Conservation (phyloP, 2,329 filamentous ascomycete genomes). For the Neoscytalidium dimidiatum region DNA sequence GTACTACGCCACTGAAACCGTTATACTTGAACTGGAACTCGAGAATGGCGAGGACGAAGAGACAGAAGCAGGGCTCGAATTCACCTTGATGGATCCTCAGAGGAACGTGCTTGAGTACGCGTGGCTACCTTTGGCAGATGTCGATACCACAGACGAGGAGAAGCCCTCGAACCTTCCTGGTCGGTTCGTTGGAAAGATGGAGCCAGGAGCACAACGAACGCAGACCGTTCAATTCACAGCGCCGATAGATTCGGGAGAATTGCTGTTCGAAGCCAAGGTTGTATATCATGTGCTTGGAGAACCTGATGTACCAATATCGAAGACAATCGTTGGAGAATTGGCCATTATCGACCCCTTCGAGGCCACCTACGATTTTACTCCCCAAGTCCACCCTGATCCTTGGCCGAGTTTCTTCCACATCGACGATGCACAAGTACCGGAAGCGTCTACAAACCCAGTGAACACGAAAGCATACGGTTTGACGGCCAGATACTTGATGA, state of each 20-base stretch:
- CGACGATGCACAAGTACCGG: constrained; percentile 44
- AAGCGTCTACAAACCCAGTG: constrained; percentile 32
- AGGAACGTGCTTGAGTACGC: constrained; percentile 47
- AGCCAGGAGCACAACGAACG: constrained; percentile 32
- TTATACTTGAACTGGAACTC: constrained; percentile 69
- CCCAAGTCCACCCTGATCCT: constrained; percentile 71
- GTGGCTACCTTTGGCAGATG: constrained; percentile 46
- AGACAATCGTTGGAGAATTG: constrained; percentile 68
- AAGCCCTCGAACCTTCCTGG: constrained; percentile 37
- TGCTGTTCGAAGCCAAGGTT: constrained; percentile 71
- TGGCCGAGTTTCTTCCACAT: constrained; percentile 88
- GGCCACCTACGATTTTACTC: constrained; percentile 84
- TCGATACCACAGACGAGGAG: constrained; percentile 20
- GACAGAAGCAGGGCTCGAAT: constrained; percentile 70
- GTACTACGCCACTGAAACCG: constrained; percentile 82
- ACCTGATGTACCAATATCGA: constrained; percentile 76
- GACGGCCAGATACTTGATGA: constrained; percentile 77
- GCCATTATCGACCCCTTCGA: constrained; percentile 83
- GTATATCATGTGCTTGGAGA: constrained; percentile 81
- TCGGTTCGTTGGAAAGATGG: constrained; percentile 38
- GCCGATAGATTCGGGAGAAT: constrained; percentile 52
- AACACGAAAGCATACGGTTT: constrained; percentile 58
- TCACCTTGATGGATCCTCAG: constrained; percentile 63
- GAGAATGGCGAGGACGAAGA: constrained; percentile 82
- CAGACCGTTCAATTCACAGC: constrained; percentile 43